Evolutionary conservation across 495 filamentous ascomycete genomes (phyloP), one percentile per base, ranked within the genome.

Genomic region (Penicillium taxi): DNA sequence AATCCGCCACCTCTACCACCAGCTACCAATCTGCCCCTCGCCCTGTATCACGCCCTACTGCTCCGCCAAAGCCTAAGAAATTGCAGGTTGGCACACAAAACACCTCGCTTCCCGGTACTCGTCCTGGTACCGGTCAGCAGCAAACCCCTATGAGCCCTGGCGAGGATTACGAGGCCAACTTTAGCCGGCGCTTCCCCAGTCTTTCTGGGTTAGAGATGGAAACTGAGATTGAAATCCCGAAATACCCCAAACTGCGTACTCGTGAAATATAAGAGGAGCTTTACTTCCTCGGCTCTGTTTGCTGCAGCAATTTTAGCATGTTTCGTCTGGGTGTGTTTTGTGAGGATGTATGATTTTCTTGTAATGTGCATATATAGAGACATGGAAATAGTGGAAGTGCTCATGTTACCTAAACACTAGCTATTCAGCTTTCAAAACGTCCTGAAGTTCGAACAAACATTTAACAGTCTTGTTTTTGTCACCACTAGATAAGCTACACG

Each of bases 121-220:
- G 44, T 26, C 47, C 44, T 19, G 51, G 41, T 6, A 38, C 50
- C 22, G 31, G 44, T 26, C 57, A 48, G 21, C 57, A 49, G 14
- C 41, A 31, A 14, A 48, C 51, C 8, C 48, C 58, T 4, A 32
- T 49, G 6, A 58, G 38, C n/a, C 44, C 50, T 2, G 44, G 48
- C 1, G 77, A 80, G 3, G 81, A 84, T 42, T 81, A 78, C 76
- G 78, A 84, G 49, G 59, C 55, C 19, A 78, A 82, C 55, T 95
- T 95, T 52, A 80, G 78, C 46, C 82, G 82, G 58, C 67, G 84
- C 28, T 95, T 84, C 56, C 88, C 88, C 1, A 86, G 78, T 49
- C 66, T 95, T 16, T 77, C 74, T 15, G 77, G 82, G 1, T 67
- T 94, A 31, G 87, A 94, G 66, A 84, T 93, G 20, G 86, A 81